phyloP scores from a whole-genome alignment of 2,329 filamentous ascomycete species.

The Colletotrichum phormii region DNA sequence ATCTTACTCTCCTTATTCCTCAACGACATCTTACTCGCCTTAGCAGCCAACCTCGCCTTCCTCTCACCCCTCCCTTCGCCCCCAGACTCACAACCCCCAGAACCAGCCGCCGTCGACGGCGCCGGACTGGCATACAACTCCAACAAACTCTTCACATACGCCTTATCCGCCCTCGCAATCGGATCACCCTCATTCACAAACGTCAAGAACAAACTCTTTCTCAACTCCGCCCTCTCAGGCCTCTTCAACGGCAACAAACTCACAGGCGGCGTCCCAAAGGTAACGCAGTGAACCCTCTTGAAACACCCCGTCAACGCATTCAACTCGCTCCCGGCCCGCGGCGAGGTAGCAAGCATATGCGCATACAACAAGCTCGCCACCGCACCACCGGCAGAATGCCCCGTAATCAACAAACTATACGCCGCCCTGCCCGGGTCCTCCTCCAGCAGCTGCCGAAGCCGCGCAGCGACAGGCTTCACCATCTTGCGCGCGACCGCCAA shows the following conservation, averaged over 20 bases:
- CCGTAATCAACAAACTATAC: slow-evolving; percentile 83
- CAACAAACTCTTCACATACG: slow-evolving; percentile 78
- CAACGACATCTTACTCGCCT: slow-evolving; percentile 3
- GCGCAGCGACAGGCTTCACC: slow-evolving; percentile 77
- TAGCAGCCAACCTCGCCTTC: slow-evolving; percentile 17
- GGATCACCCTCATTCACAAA: slow-evolving; percentile 92
- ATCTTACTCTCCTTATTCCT: slow-evolving; percentile 5
- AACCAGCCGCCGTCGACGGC: slow-evolving; percentile 48
- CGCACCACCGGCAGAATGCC: slow-evolving; percentile 87
- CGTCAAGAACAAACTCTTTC: slow-evolving; percentile 80
- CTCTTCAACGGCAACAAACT: slow-evolving; percentile 76
- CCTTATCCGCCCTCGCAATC: slow-evolving; percentile 80
- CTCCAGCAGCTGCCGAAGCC: slow-evolving; percentile 75
- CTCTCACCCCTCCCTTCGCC: slow-evolving; percentile 29
- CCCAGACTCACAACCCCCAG: neutral
- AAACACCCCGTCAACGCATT: slow-evolving; percentile 77
- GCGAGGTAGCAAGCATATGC: slow-evolving; percentile 76
- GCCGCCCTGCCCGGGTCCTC: slow-evolving; percentile 75
- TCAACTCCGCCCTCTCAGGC: slow-evolving; percentile 59
- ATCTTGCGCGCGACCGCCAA: slow-evolving; percentile 80
- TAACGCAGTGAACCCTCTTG: slow-evolving; percentile 84
- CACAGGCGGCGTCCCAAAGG: slow-evolving; percentile 86
- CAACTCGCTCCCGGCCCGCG: slow-evolving; percentile 72
- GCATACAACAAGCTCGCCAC: slow-evolving; percentile 83
- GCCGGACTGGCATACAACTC: slow-evolving; percentile 75